phyloP scores from a whole-genome alignment of 2,329 filamentous ascomycete genomes.

The Allantophomopsis lycopodina region DNA sequence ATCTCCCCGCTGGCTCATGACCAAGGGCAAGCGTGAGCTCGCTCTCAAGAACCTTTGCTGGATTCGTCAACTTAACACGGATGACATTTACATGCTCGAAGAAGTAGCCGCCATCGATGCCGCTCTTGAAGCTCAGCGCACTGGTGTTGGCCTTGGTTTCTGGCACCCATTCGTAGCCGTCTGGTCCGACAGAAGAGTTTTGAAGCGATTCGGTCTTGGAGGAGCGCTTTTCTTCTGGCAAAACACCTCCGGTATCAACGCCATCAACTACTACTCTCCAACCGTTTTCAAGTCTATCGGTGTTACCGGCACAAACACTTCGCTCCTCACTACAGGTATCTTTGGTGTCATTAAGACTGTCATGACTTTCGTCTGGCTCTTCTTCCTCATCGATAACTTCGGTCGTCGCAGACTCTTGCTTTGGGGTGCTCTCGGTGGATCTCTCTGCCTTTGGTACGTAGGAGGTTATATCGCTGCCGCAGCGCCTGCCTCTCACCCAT shows the following conservation, averaged over 20 bases:
- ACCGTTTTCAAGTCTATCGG: conserved; percentile 54
- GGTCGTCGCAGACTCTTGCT: conserved; percentile 51
- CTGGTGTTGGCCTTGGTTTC: conserved; percentile 55
- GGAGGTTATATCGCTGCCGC: conserved; percentile 43
- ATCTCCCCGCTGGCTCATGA: conserved; percentile 57
- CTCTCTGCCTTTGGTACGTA: conserved; percentile 50
- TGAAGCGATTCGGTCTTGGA: conserved; percentile 62
- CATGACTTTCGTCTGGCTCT: conserved; percentile 54
- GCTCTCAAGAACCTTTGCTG: conserved; percentile 46
- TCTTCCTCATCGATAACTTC: conserved; percentile 52
- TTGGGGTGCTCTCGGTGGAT: conserved; percentile 47
- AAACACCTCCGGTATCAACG: conserved; percentile 65
- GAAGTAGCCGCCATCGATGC: conserved; percentile 59
- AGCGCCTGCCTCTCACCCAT: conserved; percentile 21
- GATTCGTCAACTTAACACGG: conserved; percentile 43
- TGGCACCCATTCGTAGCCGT: conserved; percentile 55
- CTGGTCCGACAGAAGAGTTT: conserved; percentile 39
- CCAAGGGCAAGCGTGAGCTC: conserved; percentile 44
- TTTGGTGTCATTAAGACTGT: conserved; percentile 66
- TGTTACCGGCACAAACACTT: conserved; percentile 37
- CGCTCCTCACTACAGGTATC: conserved; percentile 56
- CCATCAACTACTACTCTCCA: conserved; percentile 64
- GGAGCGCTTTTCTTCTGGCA: conserved; percentile 67
- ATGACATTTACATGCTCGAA: conserved; percentile 56
- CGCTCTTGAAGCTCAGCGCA: conserved; percentile 50